Base-by-base conservation (phyloP, 148 eudicot species). In the Vaccinium darrowii region DNA sequence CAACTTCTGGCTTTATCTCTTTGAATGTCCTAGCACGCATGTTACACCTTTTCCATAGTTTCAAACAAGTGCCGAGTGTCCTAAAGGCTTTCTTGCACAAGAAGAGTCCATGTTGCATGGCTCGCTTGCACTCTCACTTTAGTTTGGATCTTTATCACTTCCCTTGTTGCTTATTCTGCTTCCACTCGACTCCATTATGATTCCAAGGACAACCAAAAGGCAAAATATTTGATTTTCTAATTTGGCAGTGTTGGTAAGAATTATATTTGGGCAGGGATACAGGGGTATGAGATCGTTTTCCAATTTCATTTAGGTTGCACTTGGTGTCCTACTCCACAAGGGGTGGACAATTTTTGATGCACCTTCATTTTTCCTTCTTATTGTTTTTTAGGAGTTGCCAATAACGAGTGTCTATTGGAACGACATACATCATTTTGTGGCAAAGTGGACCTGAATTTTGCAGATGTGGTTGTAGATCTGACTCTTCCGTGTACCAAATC, bases 401-500 rank as follows among this genome's bases (percentile, higher is more conserved):
- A 93, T 84, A 92, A 93, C 96, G 93, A 94, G 99, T 87, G 98
- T 96, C 18, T 96, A 96, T 87, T 90, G 97, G 93, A 93, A 94
- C 87, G 98, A 93, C 89, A 91, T 96, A 86, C 97, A 94, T 77
- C 98, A 96, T 86, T 73, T 95, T 78, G 99, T 85, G 56, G 98
- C 92, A 43, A 97, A 96, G 84, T 92, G 95, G 58, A 93, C 99
- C 76, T 98, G 94, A 87, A 93, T 96, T 73, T 86, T 92, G 89
- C 98, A 96, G 97, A 96, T 93, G 99, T 96, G 75, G 94, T 98
- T 88, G 98, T 97, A 5, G 99, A 96, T 91, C 96, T 98, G 78
- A 96, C 98, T 83, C 94, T 96, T 87, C 98, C 97, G 13, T 94
- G 98, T 39, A 96, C 99, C 54, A 96, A 96, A 90, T 86, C 98